Evolutionary conservation across 2,329 filamentous ascomycete genomes (phyloP), one percentile per base, ranked within the genome.

Genomic region (Cladosporium cucumerinum): DNA sequence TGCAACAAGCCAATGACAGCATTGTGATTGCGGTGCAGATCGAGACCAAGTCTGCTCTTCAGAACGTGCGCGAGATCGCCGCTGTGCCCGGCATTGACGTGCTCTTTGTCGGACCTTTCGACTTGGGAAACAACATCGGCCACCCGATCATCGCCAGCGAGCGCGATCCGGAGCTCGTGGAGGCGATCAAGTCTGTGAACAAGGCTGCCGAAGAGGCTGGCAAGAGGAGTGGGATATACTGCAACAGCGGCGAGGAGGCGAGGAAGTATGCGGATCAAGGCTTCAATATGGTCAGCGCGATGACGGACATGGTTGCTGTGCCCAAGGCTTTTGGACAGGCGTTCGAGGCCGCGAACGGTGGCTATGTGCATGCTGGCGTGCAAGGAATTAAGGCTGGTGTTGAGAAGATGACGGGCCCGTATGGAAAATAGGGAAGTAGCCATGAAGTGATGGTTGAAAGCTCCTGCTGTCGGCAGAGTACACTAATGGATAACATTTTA

Each of bases 121-220:
- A 86, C 73, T 75, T 86, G 0, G 84, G 85, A 25, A 86, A 86
- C 70, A 85, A 83, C 61, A 85, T 86, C 58, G 84, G 84, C 3
- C 78, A 82, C 62, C 82, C 84, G 0, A 82, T 85, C 16, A 66
- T 82, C 1, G 63, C 68, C 18, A 77, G 78, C 6, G 76, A 73
- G 3, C 82, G 85, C 74, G 78, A 82, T 52, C 78, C 79, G 1
- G 82, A 86, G 66, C 71, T 86, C 55, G 79, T 81, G 39, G 74
- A 78, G 10, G 84, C 84, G 1, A 85, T 86, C 67, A 78, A 79
- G 21, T 78, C 74, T 36, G 82, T 86, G 61, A 80, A 80, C 65
- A 77, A 80, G 30, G 83, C 83, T 0, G 84, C 84, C 2, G 77
- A 82, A 64, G 79, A 77, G 11, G 81, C 81, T 26, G 82, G 83